Percentiles rank a stretch among this genome's conserved stretches.
Conservation (phyloP, 352 stramenopile genomes). For the Globisporangium ultimum region DNA sequence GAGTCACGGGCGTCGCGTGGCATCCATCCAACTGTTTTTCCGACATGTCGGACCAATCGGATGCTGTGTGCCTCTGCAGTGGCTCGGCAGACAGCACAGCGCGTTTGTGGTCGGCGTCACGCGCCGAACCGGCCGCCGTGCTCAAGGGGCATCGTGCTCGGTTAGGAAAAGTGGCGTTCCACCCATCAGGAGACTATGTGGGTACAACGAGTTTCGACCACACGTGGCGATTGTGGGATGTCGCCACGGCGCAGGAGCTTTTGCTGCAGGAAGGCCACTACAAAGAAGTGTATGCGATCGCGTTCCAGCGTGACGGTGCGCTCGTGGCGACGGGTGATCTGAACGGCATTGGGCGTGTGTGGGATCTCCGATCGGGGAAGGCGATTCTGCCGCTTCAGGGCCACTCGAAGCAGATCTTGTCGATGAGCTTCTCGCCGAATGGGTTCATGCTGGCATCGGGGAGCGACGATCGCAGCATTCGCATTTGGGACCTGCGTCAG, state of each 20-base stretch:
- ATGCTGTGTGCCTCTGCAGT: conserved; percentile 69
- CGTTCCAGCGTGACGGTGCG: conserved; percentile 94
- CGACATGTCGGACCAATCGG: conserved; percentile 54
- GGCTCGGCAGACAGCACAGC: conserved; percentile 77
- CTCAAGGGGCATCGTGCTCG: conserved; percentile 71
- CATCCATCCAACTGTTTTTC: conserved; percentile 54
- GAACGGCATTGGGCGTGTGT: conserved; percentile 91
- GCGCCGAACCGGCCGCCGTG: conserved; percentile 50
- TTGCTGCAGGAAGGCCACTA: conserved; percentile 97
- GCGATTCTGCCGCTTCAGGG: conserved; percentile 86
- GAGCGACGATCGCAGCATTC: conserved; percentile 95
- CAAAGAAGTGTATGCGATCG: conserved; percentile 93
- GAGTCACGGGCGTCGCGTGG: conserved; percentile 86
- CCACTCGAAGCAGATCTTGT: conserved; percentile 95
- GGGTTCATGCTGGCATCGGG: conserved; percentile 92
- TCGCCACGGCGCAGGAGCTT: conserved; percentile 89
- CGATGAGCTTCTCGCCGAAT: conserved; percentile 92
- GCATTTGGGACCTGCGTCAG: conserved; percentile 95
- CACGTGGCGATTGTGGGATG: conserved; percentile 98
- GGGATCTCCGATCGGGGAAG: conserved; percentile 96
- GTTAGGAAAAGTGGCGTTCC: conserved; percentile 90
- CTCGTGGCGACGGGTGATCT: conserved; percentile 94
- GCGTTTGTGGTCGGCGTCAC: conserved; percentile 61
- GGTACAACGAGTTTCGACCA: conserved; percentile 96
- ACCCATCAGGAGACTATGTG: conserved; percentile 91